A percentile compares a stretch with the other conserved stretches of the same genome.
These are phyloP conservation scores for Psilocybe subaeruginosa DNA, from an alignment of 768 basidiomycete genomes.

Conservation along the genomic window DNA sequence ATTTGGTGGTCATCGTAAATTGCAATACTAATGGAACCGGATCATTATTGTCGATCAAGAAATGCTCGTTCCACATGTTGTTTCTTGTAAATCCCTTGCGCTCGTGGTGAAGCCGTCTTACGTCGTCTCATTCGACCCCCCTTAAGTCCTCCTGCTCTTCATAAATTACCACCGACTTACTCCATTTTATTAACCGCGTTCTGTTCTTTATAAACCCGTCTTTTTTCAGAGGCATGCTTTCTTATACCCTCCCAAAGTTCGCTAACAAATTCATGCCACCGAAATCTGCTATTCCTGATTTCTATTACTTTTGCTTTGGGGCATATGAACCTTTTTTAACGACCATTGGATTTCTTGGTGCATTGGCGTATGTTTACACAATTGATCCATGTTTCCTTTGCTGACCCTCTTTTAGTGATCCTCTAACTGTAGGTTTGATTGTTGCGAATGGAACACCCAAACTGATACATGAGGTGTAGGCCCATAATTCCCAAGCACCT, in stretches of 20 bases:
- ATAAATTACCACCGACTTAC: neutral
- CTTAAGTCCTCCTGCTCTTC: neutral
- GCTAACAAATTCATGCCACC: constrained; percentile 38
- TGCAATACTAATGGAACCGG: neutral
- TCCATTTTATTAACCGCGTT: neutral
- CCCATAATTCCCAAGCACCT: constrained; percentile 76
- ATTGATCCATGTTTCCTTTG: constrained; percentile 3
- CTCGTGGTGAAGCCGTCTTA: neutral
- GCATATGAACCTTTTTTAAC: constrained; percentile 76
- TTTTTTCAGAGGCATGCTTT: neutral
- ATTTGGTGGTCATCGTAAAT: neutral
- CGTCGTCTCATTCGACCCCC: neutral
- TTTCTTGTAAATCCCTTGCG: neutral
- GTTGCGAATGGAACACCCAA: neutral
- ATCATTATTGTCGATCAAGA: neutral
- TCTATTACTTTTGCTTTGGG: constrained; percentile 76
- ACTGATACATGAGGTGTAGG: constrained; percentile 39
- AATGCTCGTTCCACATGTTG: constrained; percentile 7
- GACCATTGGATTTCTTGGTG: constrained; percentile 64
- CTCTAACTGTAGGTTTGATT: constrained; percentile 54
- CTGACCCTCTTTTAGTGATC: constrained; percentile 46
- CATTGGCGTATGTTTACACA: constrained; percentile 44
- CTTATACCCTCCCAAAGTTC: constrained; percentile 10
- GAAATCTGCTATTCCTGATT: constrained; percentile 67
- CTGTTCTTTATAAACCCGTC: constrained; percentile 2